These are phyloP conservation scores for Aspergillus sclerotiicarbonarius DNA, from an alignment of 495 filamentous ascomycete species.

Conservation along the genomic window DNA sequence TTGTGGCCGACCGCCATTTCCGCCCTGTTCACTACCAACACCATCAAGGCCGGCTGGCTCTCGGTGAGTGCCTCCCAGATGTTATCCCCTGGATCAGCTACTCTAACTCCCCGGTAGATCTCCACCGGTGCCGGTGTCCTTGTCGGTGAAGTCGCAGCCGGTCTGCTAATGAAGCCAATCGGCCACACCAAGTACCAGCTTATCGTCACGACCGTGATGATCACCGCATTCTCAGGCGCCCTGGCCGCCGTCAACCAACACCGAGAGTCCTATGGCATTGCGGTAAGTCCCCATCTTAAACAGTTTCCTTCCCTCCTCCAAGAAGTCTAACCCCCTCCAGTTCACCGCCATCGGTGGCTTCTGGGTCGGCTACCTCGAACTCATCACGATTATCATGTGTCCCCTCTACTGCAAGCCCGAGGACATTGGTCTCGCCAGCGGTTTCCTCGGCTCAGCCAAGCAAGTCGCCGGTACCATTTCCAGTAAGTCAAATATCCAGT, in stretches of 20 bases:
- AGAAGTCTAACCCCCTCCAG: not conserved
- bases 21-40: constrained; percentile 28
- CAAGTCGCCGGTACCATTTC: constrained; percentile 26
- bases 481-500: constrained; percentile 19
- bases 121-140: constrained; percentile 25
- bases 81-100: not conserved
- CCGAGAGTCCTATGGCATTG: constrained; percentile 23
- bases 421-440: constrained; percentile 50
- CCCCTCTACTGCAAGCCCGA: constrained; percentile 26
- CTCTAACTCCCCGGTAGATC: constrained; percentile 12
- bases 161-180: constrained; percentile 34
- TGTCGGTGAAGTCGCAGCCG: constrained; percentile 25
- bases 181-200: constrained; percentile 25
- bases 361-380: constrained; percentile 31
- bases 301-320: constrained; percentile 9
- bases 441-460: constrained; percentile 35
- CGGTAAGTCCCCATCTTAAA: constrained; percentile 19
- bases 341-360: constrained; percentile 37
- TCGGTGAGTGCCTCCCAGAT: constrained; percentile 18
- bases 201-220: constrained; percentile 18
- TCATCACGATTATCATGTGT: constrained; percentile 34
- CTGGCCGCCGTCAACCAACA: constrained; percentile 26
- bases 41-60: constrained; percentile 35
- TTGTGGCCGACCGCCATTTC: constrained; percentile 36
- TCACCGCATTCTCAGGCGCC: constrained; percentile 28